A percentile compares a stretch with the other conserved stretches of the same genome.
phyloP scores from a whole-genome alignment of 495 filamentous ascomycete species.

The Penicillium nucicola region DNA sequence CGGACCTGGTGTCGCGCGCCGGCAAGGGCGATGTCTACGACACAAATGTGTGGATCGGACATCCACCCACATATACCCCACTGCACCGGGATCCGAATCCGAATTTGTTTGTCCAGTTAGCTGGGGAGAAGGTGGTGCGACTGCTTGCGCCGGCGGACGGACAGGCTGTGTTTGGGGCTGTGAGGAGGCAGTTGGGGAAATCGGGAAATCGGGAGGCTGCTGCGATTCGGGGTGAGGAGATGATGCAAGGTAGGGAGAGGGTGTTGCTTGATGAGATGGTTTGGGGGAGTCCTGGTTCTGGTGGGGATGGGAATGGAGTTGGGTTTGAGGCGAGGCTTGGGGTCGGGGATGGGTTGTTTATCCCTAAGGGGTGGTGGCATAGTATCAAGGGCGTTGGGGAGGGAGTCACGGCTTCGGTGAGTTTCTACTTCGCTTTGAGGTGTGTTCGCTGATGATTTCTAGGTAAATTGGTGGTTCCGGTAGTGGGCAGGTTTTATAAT shows the following conservation, averaged over 20 bases:
- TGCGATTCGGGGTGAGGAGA: slow-evolving; percentile 74
- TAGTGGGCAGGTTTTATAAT: too few species aligned
- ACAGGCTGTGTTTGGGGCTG: slow-evolving; percentile 52
- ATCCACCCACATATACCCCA: slow-evolving; percentile 81
- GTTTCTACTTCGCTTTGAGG: slow-evolving; percentile 10
- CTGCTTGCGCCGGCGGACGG: slow-evolving; percentile 63
- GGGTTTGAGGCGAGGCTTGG: slow-evolving; percentile 58
- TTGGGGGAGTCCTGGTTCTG: slow-evolving; percentile 51
- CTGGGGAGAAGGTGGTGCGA: slow-evolving; percentile 69
- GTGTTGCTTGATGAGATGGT: slow-evolving; percentile 62
- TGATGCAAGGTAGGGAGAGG: slow-evolving; percentile 81
- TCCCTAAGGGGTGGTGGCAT: slow-evolving; percentile 96
- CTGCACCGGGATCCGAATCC: slow-evolving; percentile 92
- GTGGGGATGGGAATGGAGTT: slow-evolving; percentile 18
- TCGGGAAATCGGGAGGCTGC: slow-evolving; percentile 41
- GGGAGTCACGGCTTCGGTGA: slow-evolving; percentile 64
- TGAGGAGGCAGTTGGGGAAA: slow-evolving; percentile 47
- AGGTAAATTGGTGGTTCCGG: slow-evolving; percentile 95
- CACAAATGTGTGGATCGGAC: slow-evolving; percentile 83
- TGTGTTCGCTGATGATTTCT: slow-evolving; percentile 26
- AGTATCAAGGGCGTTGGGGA: slow-evolving; percentile 72
- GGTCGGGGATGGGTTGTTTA: slow-evolving; percentile 75
- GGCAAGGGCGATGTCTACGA: slow-evolving; percentile 79
- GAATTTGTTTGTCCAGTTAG: slow-evolving; percentile 85
- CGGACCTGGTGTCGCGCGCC: slow-evolving; percentile 55